A percentile compares a stretch with the other conserved stretches of the same genome.
Evolutionary conservation across 1,284 basidiomycete species (phyloP).

Genomic region (Moniliophthora roreri): DNA sequence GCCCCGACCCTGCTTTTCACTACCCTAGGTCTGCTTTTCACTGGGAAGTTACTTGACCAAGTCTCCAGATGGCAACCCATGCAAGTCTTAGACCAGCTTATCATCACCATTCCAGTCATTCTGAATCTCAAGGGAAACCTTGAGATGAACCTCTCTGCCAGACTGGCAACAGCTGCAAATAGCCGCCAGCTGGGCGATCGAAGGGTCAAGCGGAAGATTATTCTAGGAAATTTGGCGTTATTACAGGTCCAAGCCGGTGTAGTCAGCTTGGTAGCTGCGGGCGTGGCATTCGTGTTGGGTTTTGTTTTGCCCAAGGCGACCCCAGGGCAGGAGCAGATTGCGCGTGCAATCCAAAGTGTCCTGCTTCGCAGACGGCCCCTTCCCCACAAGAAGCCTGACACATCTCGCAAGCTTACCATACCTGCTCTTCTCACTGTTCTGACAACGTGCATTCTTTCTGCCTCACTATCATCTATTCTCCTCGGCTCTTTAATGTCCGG

Average conservation of each 20-base stretch:
- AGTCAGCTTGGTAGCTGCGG: conserved; percentile 86
- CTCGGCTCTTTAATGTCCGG: conserved; percentile 93
- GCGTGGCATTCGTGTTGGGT: conserved; percentile 77
- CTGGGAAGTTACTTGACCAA: conserved; percentile 85
- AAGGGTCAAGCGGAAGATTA: conserved; percentile 61
- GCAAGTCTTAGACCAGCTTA: conserved; percentile 88
- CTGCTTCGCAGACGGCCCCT: not conserved
- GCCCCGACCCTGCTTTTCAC: conserved; percentile 73
- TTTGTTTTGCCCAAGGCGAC: conserved; percentile 49
- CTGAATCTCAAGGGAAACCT: conserved; percentile 97
- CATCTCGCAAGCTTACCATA: not conserved
- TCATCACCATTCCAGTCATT: conserved; percentile 94
- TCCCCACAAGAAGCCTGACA: not conserved
- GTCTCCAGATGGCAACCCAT: conserved; percentile 91
- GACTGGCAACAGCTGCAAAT: conserved; percentile 77
- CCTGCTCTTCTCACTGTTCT: not conserved
- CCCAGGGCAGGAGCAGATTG: not conserved
- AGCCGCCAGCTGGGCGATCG: conserved; percentile 88
- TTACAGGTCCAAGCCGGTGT: conserved; percentile 93
- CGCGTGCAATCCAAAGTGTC: too few relatives aligned
- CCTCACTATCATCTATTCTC: conserved; percentile 64
- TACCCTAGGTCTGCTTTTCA: conserved; percentile 77
- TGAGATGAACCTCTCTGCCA: conserved; percentile 88
- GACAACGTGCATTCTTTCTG: not conserved
- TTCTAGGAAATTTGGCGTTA: conserved; percentile 83